These are phyloP conservation scores for Rhexocercosporidium sp. DNA, from an alignment of 2,329 filamentous ascomycete species.

Conservation along the genomic window DNA sequence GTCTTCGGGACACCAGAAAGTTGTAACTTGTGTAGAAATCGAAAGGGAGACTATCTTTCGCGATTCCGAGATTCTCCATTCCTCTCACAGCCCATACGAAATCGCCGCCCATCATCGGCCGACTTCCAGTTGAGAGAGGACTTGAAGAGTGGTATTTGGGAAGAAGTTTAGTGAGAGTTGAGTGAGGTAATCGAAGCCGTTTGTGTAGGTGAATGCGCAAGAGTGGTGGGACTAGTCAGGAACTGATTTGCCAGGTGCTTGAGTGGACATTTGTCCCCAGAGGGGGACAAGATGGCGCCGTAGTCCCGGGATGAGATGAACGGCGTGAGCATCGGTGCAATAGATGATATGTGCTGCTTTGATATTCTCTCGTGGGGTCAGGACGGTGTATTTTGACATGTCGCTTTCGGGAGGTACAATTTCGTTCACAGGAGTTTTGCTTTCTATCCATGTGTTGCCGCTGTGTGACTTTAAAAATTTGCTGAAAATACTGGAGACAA, in stretches of 20 bases:
- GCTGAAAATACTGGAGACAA: conserved; percentile 73
- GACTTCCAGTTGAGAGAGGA: background rate
- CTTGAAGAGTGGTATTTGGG: conserved; percentile 12
- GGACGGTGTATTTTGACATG: conserved; percentile 56
- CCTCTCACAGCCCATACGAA: background rate
- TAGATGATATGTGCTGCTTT: conserved; percentile 68
- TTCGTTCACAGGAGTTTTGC: conserved; percentile 45
- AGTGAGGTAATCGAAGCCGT: conserved; percentile 72
- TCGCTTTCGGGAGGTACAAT: conserved; percentile 32
- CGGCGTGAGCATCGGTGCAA: conserved; percentile 83
- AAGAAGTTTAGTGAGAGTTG: conserved; percentile 60
- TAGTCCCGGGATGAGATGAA: conserved; percentile 73
- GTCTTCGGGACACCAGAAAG: background rate
- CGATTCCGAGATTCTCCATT: background rate
- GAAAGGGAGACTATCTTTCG: background rate
- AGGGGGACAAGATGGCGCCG: conserved; percentile 73
- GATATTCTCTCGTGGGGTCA: conserved; percentile 70
- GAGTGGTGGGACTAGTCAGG: conserved; percentile 46
- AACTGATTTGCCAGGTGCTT: conserved; percentile 48
- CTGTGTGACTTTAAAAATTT: conserved; percentile 37
- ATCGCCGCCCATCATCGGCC: background rate
- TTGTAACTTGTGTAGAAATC: background rate
- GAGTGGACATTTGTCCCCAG: conserved; percentile 56
- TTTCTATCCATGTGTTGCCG: conserved; percentile 46
- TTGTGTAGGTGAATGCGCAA: conserved; percentile 46